Evolutionary conservation across 805 yeast species (phyloP).

Genomic region (Yarrowia osloensis): DNA sequence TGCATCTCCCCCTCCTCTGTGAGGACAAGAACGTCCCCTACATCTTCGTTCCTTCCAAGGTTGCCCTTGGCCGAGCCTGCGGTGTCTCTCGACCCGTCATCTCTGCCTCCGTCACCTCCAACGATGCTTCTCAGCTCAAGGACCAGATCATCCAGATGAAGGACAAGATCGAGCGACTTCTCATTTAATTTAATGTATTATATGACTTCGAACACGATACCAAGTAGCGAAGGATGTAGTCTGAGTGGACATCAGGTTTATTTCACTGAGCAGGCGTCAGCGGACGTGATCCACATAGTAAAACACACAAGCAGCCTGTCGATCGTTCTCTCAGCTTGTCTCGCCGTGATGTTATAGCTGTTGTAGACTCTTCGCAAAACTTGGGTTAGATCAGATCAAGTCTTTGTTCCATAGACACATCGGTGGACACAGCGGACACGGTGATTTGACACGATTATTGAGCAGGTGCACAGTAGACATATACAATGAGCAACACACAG

Average conservation of each 20-base stretch:
- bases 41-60: conserved; percentile 97
- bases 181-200: conserved; percentile 56
- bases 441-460: no score
- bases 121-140: conserved; percentile 97
- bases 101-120: conserved; percentile 97
- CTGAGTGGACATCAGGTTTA: no score
- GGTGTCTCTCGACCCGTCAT: conserved; percentile 99
- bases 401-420: neutral
- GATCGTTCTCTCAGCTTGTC: no score
- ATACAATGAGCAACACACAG: no score
- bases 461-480: no score
- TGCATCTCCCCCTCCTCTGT: conserved; percentile 95
- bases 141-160: conserved; percentile 95
- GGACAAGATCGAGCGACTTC: conserved; percentile 98
- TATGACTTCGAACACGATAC: neutral
- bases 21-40: conserved; percentile 99
- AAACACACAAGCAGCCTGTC: neutral
- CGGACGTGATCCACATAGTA: neutral
- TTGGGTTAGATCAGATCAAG: neutral
- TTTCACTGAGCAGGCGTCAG: neutral
- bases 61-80: conserved; percentile 99
- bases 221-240: neutral
- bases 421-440: no score
- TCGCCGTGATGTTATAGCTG: no score
- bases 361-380: no score